Conservation (phyloP, 1,284 basidiomycete genomes). For the Somion occarium region DNA sequence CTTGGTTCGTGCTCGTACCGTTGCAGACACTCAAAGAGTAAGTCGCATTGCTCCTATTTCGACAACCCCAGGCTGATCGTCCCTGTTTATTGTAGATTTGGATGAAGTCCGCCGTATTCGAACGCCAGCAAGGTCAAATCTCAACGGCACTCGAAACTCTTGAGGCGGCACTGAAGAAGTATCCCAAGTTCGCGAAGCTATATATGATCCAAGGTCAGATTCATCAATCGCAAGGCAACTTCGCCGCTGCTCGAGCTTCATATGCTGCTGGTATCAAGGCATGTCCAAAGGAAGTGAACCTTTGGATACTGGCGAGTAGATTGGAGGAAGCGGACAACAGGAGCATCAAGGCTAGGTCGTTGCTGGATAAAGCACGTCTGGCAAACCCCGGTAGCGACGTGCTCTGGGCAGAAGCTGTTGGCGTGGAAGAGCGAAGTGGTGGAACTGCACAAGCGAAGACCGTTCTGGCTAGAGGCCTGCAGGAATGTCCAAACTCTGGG, state of each 20-base stretch:
- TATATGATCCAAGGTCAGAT: conserved; percentile 98
- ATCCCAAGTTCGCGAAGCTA: conserved; percentile 85
- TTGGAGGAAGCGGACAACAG: conserved; percentile 86
- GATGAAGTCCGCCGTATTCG: conserved; percentile 97
- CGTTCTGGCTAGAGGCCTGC: conserved; percentile 83
- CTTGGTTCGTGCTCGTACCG: conserved; percentile 81
- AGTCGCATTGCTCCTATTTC: conserved; percentile 22
- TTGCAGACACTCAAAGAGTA: conserved; percentile 89
- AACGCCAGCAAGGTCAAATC: conserved; percentile 80
- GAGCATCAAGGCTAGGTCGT: conserved; percentile 89
- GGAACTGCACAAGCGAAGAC: conserved; percentile 77
- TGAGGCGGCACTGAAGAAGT: conserved; percentile 72
- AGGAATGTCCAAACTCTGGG: conserved; percentile 89
- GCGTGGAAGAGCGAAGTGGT: conserved; percentile 85
- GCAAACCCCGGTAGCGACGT: conserved; percentile 81
- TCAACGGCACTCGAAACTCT: conserved; percentile 75
- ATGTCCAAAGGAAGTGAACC: conserved; percentile 75
- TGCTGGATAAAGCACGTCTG: conserved; percentile 88
- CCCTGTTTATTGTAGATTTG: conserved; percentile 63
- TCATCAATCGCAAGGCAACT: conserved; percentile 56
- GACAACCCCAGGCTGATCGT: too few relatives aligned
- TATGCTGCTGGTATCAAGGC: conserved; percentile 80
- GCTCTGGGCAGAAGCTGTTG: conserved; percentile 89
- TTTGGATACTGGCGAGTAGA: conserved; percentile 87
- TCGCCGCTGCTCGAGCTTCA: conserved; percentile 67